Evolutionary conservation across 2,329 filamentous ascomycete species (phyloP).

Genomic region (Aureobasidium vineae): DNA sequence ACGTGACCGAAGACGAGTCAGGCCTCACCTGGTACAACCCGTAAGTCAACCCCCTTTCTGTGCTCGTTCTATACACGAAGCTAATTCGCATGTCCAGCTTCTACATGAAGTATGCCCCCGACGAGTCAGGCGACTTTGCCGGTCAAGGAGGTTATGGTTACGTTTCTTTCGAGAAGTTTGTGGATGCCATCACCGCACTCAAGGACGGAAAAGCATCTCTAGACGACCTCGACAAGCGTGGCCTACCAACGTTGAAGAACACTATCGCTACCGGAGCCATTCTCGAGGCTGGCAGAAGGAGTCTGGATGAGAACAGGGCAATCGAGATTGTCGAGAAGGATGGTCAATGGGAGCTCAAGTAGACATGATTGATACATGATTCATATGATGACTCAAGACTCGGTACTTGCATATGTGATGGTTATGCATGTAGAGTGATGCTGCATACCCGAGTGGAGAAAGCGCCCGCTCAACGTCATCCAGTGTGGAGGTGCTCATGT

Average conservation of each 20-base stretch:
- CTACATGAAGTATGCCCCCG: constrained; percentile 73
- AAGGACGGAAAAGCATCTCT: constrained; percentile 71
- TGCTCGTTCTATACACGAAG: not conserved
- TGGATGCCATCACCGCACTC: constrained; percentile 77
- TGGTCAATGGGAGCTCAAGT: constrained; percentile 67
- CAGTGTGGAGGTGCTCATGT: constrained; percentile 10
- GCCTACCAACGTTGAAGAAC: constrained; percentile 80
- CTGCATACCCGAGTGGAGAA: constrained; percentile 14
- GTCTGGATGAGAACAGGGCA: constrained; percentile 76
- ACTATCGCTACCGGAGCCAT: constrained; percentile 92
- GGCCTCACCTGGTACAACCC: constrained; percentile 85
- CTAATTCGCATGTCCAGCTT: constrained; percentile 24
- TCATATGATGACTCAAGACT: not conserved
- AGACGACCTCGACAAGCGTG: constrained; percentile 73
- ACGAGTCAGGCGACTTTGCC: constrained; percentile 91
- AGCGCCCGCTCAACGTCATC: constrained; percentile 3
- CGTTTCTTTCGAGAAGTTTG: constrained; percentile 92
- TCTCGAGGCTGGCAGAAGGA: constrained; percentile 78
- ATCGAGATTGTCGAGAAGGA: constrained; percentile 69
- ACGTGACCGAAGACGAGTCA: constrained; percentile 78
- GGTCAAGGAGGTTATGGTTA: constrained; percentile 93
- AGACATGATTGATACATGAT: constrained; percentile 23
- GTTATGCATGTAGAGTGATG: not conserved
- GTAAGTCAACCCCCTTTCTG: constrained; percentile 40
- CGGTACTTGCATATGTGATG: not conserved